These are phyloP conservation scores for Beta corolliflora DNA, from an alignment of 179 eudicot species.

Conservation along the genomic window DNA sequence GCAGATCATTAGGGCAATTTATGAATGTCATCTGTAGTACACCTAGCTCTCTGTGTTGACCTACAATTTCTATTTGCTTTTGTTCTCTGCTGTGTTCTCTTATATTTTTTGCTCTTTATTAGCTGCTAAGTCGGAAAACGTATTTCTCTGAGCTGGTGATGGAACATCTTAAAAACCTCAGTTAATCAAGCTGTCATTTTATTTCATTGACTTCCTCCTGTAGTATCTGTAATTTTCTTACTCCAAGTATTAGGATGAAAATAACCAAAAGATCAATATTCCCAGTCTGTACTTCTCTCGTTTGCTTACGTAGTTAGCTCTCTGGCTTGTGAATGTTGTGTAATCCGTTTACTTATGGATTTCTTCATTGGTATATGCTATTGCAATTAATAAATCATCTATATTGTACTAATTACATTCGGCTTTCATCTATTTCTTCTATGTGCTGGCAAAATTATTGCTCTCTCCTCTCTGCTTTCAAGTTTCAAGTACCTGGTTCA, in stretches of 20 bases:
- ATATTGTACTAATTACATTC: not conserved
- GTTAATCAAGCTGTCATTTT: not conserved
- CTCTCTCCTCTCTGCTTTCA: not conserved
- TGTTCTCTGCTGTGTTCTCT: not conserved
- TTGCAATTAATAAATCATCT: not conserved
- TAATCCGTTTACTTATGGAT: not conserved
- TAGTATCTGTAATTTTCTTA: not conserved
- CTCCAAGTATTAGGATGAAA: not conserved
- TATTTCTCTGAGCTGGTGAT: not conserved
- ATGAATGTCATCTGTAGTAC: not conserved
- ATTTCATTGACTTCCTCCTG: not conserved
- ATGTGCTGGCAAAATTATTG: not conserved
- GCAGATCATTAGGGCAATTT: not conserved
- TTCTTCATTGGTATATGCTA: not conserved
- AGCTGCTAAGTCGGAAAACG: not conserved
- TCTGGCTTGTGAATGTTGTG: not conserved
- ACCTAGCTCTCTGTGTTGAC: not conserved
- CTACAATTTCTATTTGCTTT: not conserved
- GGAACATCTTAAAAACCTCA: not conserved
- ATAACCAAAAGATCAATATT: not conserved
- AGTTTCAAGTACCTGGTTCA: no score
- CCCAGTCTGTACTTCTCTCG: not conserved
- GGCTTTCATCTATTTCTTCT: not conserved
- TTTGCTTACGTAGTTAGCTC: not conserved
- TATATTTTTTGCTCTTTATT: not conserved